phyloP scores from a whole-genome alignment of 805 yeast genomes.

The Candida piceae region DNA sequence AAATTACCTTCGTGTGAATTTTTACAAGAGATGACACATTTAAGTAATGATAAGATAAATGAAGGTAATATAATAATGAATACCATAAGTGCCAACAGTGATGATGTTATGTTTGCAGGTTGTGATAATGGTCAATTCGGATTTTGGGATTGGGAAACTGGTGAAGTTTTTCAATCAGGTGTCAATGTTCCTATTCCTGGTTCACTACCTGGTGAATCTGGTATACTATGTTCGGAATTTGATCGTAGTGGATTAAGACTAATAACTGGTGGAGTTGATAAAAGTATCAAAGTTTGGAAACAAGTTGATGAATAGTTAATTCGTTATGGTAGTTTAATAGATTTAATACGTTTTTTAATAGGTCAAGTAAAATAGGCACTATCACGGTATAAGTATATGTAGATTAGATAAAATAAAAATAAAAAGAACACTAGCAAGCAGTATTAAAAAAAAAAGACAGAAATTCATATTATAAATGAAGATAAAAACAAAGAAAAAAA shows the following conservation, averaged over 20 bases:
- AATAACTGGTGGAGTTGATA: conserved; percentile 88
- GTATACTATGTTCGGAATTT: conserved; percentile 66
- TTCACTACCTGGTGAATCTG: conserved; percentile 57
- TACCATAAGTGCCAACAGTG: conserved; percentile 56
- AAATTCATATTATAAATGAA: too few species aligned
- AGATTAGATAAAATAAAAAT: too few species aligned
- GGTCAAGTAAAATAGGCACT: too few species aligned
- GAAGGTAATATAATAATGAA: conserved; percentile 50
- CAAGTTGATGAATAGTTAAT: conserved; percentile 36
- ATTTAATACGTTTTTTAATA: too few species aligned
- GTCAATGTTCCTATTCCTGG: conserved; percentile 63
- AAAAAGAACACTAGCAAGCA: too few species aligned
- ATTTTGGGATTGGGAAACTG: conserved; percentile 74
- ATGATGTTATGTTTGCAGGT: conserved; percentile 70
- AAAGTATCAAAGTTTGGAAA: conserved; percentile 73
- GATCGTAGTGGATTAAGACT: conserved; percentile 78
- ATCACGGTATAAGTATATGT: too few species aligned
- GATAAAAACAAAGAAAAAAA: too few species aligned
- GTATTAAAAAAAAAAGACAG: too few species aligned
- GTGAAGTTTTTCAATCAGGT: conserved; percentile 53
- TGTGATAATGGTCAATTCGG: conserved; percentile 77
- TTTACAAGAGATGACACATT: conserved; percentile 45
- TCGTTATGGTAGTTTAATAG: too few species aligned
- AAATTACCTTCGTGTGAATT: conserved; percentile 70
- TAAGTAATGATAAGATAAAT: conserved; percentile 30